phyloP scores from a whole-genome alignment of 176 grass and related monocot species.

The Triticum dicoccoides region DNA sequence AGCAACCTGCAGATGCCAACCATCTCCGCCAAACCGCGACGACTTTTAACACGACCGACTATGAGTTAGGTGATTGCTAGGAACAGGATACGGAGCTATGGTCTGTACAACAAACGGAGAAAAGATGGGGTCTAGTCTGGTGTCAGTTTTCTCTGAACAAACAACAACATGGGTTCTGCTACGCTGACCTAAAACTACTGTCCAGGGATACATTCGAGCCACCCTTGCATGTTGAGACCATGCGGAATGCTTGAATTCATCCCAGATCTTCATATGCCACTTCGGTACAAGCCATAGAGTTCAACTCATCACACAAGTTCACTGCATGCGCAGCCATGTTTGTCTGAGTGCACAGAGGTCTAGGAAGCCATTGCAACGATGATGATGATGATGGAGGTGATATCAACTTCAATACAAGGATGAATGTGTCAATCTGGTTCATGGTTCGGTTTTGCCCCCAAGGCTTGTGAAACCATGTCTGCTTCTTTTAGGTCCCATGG shows the following conservation, averaged over 20 bases:
- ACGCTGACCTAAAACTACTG: conserved; percentile 44
- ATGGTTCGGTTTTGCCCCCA: conserved; percentile 28
- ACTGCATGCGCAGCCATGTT: conserved; percentile 40
- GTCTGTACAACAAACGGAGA: conserved; percentile 52
- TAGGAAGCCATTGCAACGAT: conserved; percentile 20
- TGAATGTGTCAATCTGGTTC: conserved; percentile 26
- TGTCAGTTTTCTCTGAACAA: conserved; percentile 60
- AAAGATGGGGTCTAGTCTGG: conserved; percentile 56
- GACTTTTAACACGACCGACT: conserved; percentile 30
- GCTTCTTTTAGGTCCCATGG: conserved; percentile 33
- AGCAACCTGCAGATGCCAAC: conserved; percentile 37
- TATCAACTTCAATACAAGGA: conserved; percentile 24
- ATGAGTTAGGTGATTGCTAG: conserved; percentile 55
- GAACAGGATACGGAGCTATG: conserved; percentile 34
- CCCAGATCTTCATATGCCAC: conserved; percentile 52
- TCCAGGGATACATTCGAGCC: conserved; percentile 30
- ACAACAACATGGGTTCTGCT: conserved; percentile 61
- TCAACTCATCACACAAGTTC: conserved; percentile 44
- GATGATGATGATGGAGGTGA: conserved; percentile 6
- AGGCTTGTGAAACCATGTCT: conserved; percentile 13
- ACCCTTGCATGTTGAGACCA: conserved; percentile 47
- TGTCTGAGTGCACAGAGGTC: conserved; percentile 39
- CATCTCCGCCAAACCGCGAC: conserved; percentile 36
- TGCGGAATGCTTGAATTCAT: conserved; percentile 17
- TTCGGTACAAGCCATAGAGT: conserved; percentile 45